Base-by-base conservation (phyloP, 169 alveolate genomes). In the Toxoplasma gondii region DNA sequence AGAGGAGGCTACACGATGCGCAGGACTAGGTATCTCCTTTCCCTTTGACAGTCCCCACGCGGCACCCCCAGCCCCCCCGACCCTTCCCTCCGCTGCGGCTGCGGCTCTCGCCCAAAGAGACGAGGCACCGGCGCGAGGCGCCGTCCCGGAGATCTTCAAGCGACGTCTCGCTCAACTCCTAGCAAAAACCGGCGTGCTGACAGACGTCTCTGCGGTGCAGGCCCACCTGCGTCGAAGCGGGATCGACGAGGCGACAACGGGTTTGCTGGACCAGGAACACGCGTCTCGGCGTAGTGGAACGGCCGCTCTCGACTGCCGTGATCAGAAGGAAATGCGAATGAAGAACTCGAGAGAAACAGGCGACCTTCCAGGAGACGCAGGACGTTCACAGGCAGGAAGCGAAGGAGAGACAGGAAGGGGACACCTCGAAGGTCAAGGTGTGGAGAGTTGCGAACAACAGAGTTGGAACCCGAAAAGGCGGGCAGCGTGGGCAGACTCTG, bases 1-100 rank as follows among this genome's bases (percentile, higher is more conserved):
- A 69, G 95, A 93, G 39, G 95, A 93, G 54, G 93, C 95, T 39
- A 69, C 19, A 36, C 70, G 95, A n/a, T 90, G 91, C 41, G 54
- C 95, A 17, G 90, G 88, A 19, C 49, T 64, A 39, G 95, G 95
- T 2, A 58, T 93, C 58, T 91, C n/a, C 31, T 82, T 82, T 24
- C 90, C 90, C 41, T 82, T 43, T 31, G 41, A 39, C 41, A 31
- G 29, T 17, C 44, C 39, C 84, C 64, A 27, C 41, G 53, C 64
- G n/a, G 41, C n/a, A 0, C 69, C 41, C 31, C 53, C 90, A 4
- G 31, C 90, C 5, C 90, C 90, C 44, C n/a, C 67, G 41, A 82
- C 90, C 41, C 90, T 82, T 44, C 90, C 90, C n/a, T 49, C 90
- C 5, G 90, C 53, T 12, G 90, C 90, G 12, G 90, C 41, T 2